These are phyloP conservation scores for Vitis amurensis DNA, from an alignment of 164 flowering plant genomes.

Conservation along the genomic window DNA sequence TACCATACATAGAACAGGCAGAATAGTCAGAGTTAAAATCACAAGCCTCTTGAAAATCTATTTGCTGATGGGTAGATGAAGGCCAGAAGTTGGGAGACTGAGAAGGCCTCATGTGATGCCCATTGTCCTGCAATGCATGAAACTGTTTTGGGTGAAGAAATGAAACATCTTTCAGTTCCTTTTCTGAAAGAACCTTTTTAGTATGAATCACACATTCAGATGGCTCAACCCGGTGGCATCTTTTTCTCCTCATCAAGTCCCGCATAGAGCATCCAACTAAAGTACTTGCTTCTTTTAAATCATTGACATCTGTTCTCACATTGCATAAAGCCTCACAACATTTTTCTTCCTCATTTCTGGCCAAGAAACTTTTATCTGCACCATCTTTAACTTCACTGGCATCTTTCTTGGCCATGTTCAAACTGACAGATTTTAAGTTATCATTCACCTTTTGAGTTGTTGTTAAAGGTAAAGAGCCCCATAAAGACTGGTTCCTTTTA, in stretches of 20 bases:
- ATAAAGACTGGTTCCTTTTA: slow-evolving; percentile 28
- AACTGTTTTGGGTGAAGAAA: slow-evolving; percentile 19
- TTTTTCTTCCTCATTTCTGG: slow-evolving; percentile 21
- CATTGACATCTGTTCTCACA: slow-evolving; percentile 11
- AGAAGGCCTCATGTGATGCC: slow-evolving; percentile 8
- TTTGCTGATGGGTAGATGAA: slow-evolving; percentile 3
- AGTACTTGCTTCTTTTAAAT: slow-evolving; percentile 24
- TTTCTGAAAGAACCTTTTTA: slow-evolving; percentile 16
- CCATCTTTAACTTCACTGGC: slow-evolving; percentile 15
- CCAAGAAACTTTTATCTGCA: slow-evolving; percentile 14
- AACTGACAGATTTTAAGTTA: slow-evolving; percentile 20
- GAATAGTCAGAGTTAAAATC: not conserved
- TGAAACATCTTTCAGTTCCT: slow-evolving; percentile 13
- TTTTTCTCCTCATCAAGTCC: slow-evolving; percentile 91
- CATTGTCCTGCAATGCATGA: slow-evolving; percentile 10
- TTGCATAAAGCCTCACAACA: slow-evolving; percentile 13
- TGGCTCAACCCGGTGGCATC: slow-evolving; percentile 38
- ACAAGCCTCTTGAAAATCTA: slow-evolving; percentile 12
- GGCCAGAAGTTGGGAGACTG: slow-evolving; percentile 9
- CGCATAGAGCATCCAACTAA: slow-evolving; percentile 57
- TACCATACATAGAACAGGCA: not conserved
- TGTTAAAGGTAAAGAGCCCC: slow-evolving; percentile 68
- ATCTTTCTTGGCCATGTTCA: slow-evolving; percentile 9
- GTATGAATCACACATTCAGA: slow-evolving; percentile 31
- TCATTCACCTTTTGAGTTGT: slow-evolving; percentile 19